Evolutionary conservation across 2,329 filamentous ascomycete genomes (phyloP), one percentile per base, ranked within the genome.

Genomic region (Aspergillus alliaceus): DNA sequence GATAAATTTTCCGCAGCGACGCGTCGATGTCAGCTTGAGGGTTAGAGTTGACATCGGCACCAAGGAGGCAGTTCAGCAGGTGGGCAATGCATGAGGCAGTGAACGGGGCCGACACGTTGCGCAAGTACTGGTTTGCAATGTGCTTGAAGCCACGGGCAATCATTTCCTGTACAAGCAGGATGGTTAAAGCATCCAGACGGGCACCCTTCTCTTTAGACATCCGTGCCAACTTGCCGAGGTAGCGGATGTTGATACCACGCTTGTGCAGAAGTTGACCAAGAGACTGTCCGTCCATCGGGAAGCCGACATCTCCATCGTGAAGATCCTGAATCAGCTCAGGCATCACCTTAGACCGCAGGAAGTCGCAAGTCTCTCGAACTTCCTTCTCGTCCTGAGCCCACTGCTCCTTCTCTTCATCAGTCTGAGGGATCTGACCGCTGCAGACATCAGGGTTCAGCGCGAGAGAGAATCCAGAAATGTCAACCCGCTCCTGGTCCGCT

Each of bases 251-350:
- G 80, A 99, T 93, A 77, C 95, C 95, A 40, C 93, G 90, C 82
- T 96, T 96, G 81, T 99, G 95, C 70, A 99, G 82, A 51, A 97
- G 84, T 63, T 88, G 87, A 67, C 89, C 91, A 57, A 99, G 82
- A 20, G 93, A 97, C 69, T 90, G 86, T n/a, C 95, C 95, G 68
- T 99, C 96, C 91, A 98, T 97, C 12, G 95, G 95, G 80, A 98
- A 98, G 68, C 93, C 95, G 64, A 96, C 89, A 65, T 99, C 93
- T 6, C 91, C 93, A 64, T 96, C 91, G 70, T 90, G 89, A 57
- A 99, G 84, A 68, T 99, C 93, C 60, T 89, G 87, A 57, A 98
- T 77, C 56, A 99, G 82, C 55, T 89, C 86, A n/a, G 93, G 92
- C 63, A 99, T 89, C 54, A 91, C 85, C 59, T 89, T 87, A 8